Evolutionary conservation across 1,139 yeast species (phyloP), one percentile per base, ranked within the genome.

Genomic region (Lodderomyces pseudojiufengensis): DNA sequence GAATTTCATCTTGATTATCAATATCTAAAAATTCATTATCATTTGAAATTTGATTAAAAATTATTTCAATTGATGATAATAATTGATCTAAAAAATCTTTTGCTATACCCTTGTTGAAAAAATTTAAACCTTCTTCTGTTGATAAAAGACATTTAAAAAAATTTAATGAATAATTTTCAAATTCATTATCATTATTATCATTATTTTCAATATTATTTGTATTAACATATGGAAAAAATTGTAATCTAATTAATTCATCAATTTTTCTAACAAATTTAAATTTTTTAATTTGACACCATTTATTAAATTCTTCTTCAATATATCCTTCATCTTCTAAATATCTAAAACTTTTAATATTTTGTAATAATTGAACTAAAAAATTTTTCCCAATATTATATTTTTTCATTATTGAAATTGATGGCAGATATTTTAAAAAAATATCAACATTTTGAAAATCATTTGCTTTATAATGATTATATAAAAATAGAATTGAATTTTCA

Each of bases 131-230:
- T 43, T 85, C 94, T 41, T 78, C 85, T 0, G 97, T 86, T 36
- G 82, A 75, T 1, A 88, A 81, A 33, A 90, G 62, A 48, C 82
- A 84, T 31, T 87, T 86, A 55, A 86, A 86, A 49, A 90, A 85
- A 52, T 86, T 87, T 10, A 76, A 62, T 2, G 90, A 87, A n/a
- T 66, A 32, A 13, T 22, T 16, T 14, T 35, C 41, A 15, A 16
- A 22, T 48, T 9, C 36, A 7, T 18, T 18, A n/a, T 18, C 6
- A 7, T 18, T 18, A 33, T 29, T 20, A 3, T 43, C 45, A n/a
- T 47, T 40, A 10, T 22, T 14, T 9, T 35, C 36, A 8, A 37
- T 33, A 27, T 35, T 23, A n/a, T 31, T 9, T 10, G 12, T 10
- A 9, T 29, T 27, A 8, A 45, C 27, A 35, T 51, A 61, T 0